Evolutionary conservation across 805 yeast genomes (phyloP), one percentile per base, ranked within the genome.

Genomic region (Metschnikowia picachoensis): DNA sequence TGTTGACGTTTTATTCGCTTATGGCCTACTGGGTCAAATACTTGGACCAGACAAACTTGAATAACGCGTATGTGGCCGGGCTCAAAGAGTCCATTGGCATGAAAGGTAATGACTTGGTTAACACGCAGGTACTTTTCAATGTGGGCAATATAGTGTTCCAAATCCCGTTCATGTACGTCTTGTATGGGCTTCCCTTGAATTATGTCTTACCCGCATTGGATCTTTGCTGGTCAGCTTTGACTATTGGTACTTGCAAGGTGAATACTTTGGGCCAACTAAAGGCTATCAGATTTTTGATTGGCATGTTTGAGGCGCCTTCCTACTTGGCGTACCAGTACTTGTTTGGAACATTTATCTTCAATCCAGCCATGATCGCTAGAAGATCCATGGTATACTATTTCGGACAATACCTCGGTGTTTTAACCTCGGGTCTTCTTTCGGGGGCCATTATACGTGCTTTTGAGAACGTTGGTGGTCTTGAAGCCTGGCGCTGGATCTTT

Each of bases 11-110:
- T 36, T 64, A 60, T 50, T 57, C 64, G 17, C 58, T 60, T 41
- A 43, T 64, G 41, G 64, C 73, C 7, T 70, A 65, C 56, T 72
- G 72, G 58, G 56, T 59, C 48, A 58, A 58, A 41, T 58, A 58
- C 41, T 50, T 59, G 43, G 60, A 58, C 49, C 61, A 55, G 43
- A 51, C 58, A 20, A 58, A 58, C 45, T 45, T 59, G 31, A 58
- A 59, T 37, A 61, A 60, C 44, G 66, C 65, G 17, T 62, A 62
- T 39, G 60, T 62, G 20, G 54, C 60, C 6, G 65, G 65, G 1
- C 46, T 62, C 41, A 46, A 51, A 43, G 62, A 57, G 16, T 48
- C 53, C 25, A 45, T 61, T 28, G 57, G 55, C 27, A 61, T 62
- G 66, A 47, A 57, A 41, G 65, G 65, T 2, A 61, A 62, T 44